Percentiles rank a stretch among this genome's conserved stretches.
Evolutionary conservation across 2,329 filamentous ascomycete species (phyloP).

Genomic region (Diaporthe citrichinensis): DNA sequence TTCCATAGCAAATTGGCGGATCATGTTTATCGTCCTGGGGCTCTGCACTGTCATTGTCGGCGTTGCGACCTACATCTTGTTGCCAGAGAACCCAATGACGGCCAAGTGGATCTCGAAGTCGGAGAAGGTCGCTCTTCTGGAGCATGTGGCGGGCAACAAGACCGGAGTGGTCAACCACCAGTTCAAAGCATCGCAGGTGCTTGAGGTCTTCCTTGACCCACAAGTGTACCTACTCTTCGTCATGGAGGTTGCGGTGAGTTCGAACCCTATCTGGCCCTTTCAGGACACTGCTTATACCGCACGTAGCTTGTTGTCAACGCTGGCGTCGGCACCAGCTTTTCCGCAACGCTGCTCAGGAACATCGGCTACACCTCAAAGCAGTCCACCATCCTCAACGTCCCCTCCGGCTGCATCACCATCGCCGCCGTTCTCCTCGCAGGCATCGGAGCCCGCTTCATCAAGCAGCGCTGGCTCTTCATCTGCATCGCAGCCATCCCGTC

Average conservation of each 20-base stretch:
- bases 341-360: conserved; percentile 64
- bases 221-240: conserved; percentile 66
- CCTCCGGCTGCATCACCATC: conserved; percentile 66
- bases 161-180: conserved; percentile 69
- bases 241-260: conserved; percentile 62
- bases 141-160: conserved; percentile 70
- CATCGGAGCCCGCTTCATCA: conserved; percentile 2
- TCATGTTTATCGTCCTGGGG: conserved; percentile 66
- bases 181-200: conserved; percentile 66
- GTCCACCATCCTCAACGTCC: conserved; percentile 68
- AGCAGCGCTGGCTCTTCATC: conserved; percentile 41
- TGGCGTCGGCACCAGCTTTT: conserved; percentile 66
- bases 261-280: neutral
- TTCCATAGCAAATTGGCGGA: conserved; percentile 58
- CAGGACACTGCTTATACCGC: conserved; percentile 39
- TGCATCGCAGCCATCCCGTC: conserved; percentile 29
- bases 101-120: conserved; percentile 56
- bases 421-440: conserved; percentile 65
- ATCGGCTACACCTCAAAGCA: conserved; percentile 61
- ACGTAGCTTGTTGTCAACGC: conserved; percentile 66
- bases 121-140: conserved; percentile 62
- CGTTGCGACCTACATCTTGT: conserved; percentile 54
- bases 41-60: conserved; percentile 61
- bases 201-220: conserved; percentile 66
- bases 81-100: conserved; percentile 65